A percentile compares a stretch with the other conserved stretches of the same genome.
These are phyloP conservation scores for Eutrema japonicum DNA, from an alignment of 345 rosid species.

Conservation along the genomic window DNA sequence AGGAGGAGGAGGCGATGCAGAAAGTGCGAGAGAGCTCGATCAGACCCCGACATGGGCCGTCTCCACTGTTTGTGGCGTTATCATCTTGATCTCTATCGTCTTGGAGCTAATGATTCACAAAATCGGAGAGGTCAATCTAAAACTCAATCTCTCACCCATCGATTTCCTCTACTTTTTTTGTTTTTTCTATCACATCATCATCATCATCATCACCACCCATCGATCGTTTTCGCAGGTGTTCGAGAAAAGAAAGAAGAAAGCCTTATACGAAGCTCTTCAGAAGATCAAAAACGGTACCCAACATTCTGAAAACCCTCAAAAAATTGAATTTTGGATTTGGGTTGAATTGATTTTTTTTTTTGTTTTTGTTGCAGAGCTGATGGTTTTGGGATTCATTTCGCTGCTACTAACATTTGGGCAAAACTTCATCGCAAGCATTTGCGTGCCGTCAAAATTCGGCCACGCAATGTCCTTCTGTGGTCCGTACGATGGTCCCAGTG, in stretches of 20 bases:
- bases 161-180: background rate
- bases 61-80: conserved; percentile 67
- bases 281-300: conserved; percentile 76
- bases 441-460: conserved; percentile 57
- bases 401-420: conserved; percentile 81
- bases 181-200: background rate
- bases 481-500: conserved; percentile 12
- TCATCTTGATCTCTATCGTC: conserved; percentile 66
- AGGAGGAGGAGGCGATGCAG: conserved; percentile 50
- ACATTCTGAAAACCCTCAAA: background rate
- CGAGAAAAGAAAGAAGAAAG: conserved; percentile 55
- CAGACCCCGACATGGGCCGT: conserved; percentile 99
- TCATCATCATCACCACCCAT: background rate
- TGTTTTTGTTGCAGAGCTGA: conserved; percentile 62
- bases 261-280: conserved; percentile 81
- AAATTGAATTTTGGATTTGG: background rate
- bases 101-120: conserved; percentile 70
- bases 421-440: conserved; percentile 67
- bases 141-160: background rate
- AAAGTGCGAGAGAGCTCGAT: conserved; percentile 72
- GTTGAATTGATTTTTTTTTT: background rate
- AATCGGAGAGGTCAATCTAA: conserved; percentile 53
- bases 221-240: conserved; percentile 51
- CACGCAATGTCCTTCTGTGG: conserved; percentile 85
- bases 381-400: conserved; percentile 96